Base-by-base conservation (phyloP, 2,329 filamentous ascomycete species). In the Fusarium sarcochroum region DNA sequence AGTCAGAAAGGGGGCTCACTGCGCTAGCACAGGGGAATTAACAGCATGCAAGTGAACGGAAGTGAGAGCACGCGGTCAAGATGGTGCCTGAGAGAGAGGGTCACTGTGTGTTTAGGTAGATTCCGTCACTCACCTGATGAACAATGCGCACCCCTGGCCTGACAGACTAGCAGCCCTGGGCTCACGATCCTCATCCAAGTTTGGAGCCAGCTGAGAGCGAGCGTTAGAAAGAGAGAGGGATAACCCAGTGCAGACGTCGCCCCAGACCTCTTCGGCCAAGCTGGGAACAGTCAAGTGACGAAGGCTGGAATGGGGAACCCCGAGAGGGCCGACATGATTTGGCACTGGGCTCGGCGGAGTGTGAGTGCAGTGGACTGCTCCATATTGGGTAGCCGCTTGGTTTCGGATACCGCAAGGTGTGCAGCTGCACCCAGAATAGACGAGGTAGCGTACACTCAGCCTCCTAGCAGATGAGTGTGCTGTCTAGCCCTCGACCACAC, bases 231-330 rank as follows among this genome's bases (percentile, higher is more conserved):
- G 27, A 21, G 23, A 56, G 25, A 55, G 52, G 45, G 18, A 21
- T 40, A 38, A 32, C 48, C 41, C 30, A 27, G 49, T 30, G 47
- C 18, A 50, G 57, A 68, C 59, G 13, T 44, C 48, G 37, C 37
- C 37, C 37, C 40, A 41, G 40, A 23, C 45, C 34, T 35, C 40
- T 56, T 56, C 44, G 48, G 48, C 48, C 58, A 54, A 50, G 62
- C 63, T 66, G 50, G 58, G 63, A 63, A 58, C 62, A 61, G 72
- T 74, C 72, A 74, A 71, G 69, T 73, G 72, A 74, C 60, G 40
- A 45, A 47, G 54, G 52, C 58, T 73, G 71, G 72, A 74, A 74
- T 70, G 70, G 69, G 44, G 66, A 66, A 63, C 49, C 49, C 68
- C 63, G 68, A 73, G 58, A 65, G 44, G 49, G 40, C 67, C 61